Base-by-base conservation (phyloP, 1,284 basidiomycete species). In the Tilletia setariae region DNA sequence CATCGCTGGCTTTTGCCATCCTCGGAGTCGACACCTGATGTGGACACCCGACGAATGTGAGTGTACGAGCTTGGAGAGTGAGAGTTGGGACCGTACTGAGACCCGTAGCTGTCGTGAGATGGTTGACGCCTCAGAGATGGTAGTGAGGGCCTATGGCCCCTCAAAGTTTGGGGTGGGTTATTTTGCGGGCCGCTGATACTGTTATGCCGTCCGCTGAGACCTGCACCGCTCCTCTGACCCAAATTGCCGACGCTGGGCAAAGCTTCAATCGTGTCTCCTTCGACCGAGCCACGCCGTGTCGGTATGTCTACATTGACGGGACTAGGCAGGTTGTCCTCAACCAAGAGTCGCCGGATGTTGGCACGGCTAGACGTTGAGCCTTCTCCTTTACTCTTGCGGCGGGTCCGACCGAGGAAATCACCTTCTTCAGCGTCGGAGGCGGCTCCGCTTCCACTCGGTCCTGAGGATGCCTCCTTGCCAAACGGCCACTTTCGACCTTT, bases 171-270 rank as follows among this genome's bases (percentile, higher is more conserved):
- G 6, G 56, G 25, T 16, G 56, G 56, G 13, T n/a, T 21, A 9
- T 16, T 35, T 30, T 61, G 56, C 3, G 56, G 13, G 28, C 51
- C 51, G 35, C 56, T 40, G 28, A 61, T 61, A 16, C 56, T 61
- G 56, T 61, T 61, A 16, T 61, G 56, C 16, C 56, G 56, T 61
- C 56, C 56, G 32, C 19, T 40, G 16, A 61, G 15, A 23, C 53
- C 53, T 16, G 53, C 28, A 19, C 56, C 56, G 28, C 56, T 61
- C 16, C 56, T 25, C 11, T 25, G 30, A 11, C 56, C 28, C 3
- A 61, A 11, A 21, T 15, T 61, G 28, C 56, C 56, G 4, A 61
- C 56, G 13, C 28, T 61, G 25, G 56, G 56, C 56, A 61, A 61
- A 16, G 56, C 56, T 6, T 61, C 56, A 30, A 61, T 16, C 8